These are phyloP conservation scores for Dendrobium catenatum DNA, from an alignment of 106 monocot genomes.

Conservation along the genomic window DNA sequence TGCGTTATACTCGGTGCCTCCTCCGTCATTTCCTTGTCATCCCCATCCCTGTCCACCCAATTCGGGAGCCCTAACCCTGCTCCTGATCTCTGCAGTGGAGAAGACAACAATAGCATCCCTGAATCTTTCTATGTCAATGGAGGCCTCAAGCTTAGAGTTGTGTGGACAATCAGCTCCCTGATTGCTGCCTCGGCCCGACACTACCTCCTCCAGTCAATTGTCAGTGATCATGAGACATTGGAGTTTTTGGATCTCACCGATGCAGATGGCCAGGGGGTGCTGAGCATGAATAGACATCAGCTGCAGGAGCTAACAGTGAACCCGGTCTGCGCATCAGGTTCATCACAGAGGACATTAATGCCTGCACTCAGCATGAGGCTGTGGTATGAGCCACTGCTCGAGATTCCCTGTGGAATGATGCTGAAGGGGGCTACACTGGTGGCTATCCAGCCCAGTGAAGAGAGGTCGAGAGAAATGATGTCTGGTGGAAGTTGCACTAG, in stretches of 20 bases:
- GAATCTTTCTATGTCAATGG: constrained; percentile 69
- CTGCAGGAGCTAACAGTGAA: constrained; percentile 49
- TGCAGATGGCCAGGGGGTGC: constrained; percentile 68
- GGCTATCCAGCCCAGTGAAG: constrained; percentile 64
- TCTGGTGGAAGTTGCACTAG: not conserved
- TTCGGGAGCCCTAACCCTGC: not conserved
- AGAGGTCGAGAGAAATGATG: not conserved
- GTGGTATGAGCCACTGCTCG: constrained; percentile 71
- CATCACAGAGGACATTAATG: constrained; percentile 62
- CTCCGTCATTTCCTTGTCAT: constrained; percentile 13
- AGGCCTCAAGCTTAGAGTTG: constrained; percentile 66
- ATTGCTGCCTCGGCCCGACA: constrained; percentile 90
- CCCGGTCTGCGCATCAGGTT: constrained; percentile 58
- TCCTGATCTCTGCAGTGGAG: not conserved
- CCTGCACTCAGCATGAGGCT: constrained; percentile 79
- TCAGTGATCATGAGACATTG: constrained; percentile 54
- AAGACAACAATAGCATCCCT: constrained; percentile 40
- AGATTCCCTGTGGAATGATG: constrained; percentile 55
- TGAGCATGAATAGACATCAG: constrained; percentile 54
- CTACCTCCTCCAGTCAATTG: constrained; percentile 63
- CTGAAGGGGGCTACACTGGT: constrained; percentile 82
- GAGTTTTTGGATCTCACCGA: constrained; percentile 67
- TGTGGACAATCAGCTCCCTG: constrained; percentile 89
- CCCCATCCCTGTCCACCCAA: not conserved
- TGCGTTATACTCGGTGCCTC: constrained; percentile 68